Evolutionary conservation across 805 yeast species (phyloP).

Genomic region (Nakazawaea ernobii): DNA sequence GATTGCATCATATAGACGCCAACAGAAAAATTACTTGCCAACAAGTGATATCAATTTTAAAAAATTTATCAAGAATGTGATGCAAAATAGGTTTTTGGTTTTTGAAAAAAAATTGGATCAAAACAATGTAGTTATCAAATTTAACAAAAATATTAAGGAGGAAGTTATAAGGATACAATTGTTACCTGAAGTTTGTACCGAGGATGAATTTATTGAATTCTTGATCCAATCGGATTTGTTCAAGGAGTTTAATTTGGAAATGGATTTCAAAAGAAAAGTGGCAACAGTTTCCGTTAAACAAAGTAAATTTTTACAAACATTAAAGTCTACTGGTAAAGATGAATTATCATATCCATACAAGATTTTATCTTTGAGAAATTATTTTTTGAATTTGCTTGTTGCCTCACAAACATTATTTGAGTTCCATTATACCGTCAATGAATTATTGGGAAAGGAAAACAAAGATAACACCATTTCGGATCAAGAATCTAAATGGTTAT

Average conservation of each 20-base stretch:
- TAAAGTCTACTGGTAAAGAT: slow-evolving; percentile 10
- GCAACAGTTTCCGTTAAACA: slow-evolving; percentile 46
- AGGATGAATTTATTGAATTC: slow-evolving; percentile 27
- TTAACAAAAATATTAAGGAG: slow-evolving; percentile 10
- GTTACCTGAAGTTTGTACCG: slow-evolving; percentile 8
- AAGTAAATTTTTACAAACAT: slow-evolving; percentile 33
- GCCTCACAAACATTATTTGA: slow-evolving; percentile 51
- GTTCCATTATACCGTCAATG: slow-evolving; percentile 34
- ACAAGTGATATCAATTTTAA: slow-evolving; percentile 10
- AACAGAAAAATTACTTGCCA: slow-evolving; percentile 13
- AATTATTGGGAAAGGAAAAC: slow-evolving; percentile 19
- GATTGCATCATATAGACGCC: slow-evolving; percentile 12
- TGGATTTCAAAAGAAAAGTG: slow-evolving; percentile 36
- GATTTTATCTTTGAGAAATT: slow-evolving; percentile 43
- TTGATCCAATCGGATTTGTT: slow-evolving; percentile 38
- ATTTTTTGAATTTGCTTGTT: slow-evolving; percentile 45
- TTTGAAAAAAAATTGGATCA: slow-evolving; percentile 5
- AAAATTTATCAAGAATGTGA: slow-evolving; percentile 6
- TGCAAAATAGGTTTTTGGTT: slow-evolving; percentile 8
- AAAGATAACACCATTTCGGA: slow-evolving; percentile 20
- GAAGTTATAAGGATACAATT: slow-evolving; percentile 14
- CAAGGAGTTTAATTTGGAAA: slow-evolving; percentile 41
- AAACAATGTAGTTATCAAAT: neutral
- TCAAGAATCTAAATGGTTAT: slow-evolving; percentile 26
- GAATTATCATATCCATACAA: slow-evolving; percentile 24